These are phyloP conservation scores for Sparassis latifolia DNA, from an alignment of 1,284 basidiomycete genomes.

Conservation along the genomic window DNA sequence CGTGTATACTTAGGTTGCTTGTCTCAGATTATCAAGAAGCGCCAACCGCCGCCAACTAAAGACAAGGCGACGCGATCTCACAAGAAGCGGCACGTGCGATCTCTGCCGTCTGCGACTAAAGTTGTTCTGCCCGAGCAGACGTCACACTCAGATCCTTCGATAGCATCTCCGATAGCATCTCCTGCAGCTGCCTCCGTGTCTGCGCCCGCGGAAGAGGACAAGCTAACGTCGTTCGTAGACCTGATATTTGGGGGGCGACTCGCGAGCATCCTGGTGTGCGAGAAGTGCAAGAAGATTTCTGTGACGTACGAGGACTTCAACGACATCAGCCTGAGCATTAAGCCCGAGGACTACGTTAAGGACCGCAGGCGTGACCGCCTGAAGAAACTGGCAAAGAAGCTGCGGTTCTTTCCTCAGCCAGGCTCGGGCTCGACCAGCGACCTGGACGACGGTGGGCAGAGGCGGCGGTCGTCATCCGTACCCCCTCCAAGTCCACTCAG, in stretches of 20 bases:
- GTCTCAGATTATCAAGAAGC: constrained; percentile 68
- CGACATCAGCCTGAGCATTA: constrained; percentile 84
- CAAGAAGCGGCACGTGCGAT: constrained; percentile 5
- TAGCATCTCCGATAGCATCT: constrained; percentile 1
- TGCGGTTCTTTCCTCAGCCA: constrained; percentile 31
- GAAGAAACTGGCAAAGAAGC: constrained; percentile 60
- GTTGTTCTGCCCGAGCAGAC: constrained; percentile 5
- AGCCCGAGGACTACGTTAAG: constrained; percentile 67
- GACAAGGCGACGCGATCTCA: constrained; percentile 29
- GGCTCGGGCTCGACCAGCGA: constrained; percentile 5
- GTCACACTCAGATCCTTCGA: background rate
- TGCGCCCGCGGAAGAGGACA: constrained; percentile 32
- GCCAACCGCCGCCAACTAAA: constrained; percentile 44
- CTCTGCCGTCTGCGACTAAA: constrained; percentile 2
- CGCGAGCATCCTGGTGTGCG: constrained; percentile 87
- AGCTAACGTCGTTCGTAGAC: constrained; percentile 73
- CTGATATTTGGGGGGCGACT: constrained; percentile 86
- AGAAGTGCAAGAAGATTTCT: constrained; percentile 87
- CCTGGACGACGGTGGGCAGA: background rate
- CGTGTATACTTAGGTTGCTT: background rate
- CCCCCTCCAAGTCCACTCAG: constrained; percentile 24
- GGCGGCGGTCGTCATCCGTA: constrained; percentile 24
- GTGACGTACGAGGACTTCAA: constrained; percentile 92
- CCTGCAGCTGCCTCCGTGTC: background rate
- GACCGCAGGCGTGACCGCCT: constrained; percentile 67